phyloP scores from a whole-genome alignment of 176 grass and related monocot species.

The Phoenix dactylifera region DNA sequence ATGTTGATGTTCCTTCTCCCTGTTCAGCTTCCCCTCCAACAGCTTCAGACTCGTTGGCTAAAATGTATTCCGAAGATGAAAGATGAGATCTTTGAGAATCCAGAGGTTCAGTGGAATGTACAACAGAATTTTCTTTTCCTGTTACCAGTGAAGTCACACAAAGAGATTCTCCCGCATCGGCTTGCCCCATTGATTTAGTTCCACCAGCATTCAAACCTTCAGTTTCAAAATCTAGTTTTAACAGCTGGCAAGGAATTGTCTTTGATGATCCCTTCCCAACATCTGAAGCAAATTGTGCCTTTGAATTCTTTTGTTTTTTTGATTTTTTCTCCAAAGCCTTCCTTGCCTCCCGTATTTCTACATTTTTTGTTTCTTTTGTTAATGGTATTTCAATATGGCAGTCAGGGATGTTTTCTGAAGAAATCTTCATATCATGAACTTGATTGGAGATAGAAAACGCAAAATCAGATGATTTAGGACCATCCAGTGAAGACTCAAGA shows the following conservation, averaged over 20 bases:
- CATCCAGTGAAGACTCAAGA: slow-evolving; percentile 1
- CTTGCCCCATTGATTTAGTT: slow-evolving; percentile 36
- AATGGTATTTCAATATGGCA: slow-evolving; percentile 11
- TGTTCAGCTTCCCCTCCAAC: slow-evolving; percentile 30
- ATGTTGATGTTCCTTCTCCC: slow-evolving; percentile 25
- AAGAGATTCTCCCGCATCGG: slow-evolving; percentile 26
- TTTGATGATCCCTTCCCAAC: slow-evolving; percentile 46
- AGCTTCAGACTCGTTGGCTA: slow-evolving; percentile 36
- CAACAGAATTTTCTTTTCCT: slow-evolving; percentile 20
- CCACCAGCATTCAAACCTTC: slow-evolving; percentile 34
- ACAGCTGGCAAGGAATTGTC: slow-evolving; percentile 25
- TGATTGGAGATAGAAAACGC: slow-evolving; percentile 23
- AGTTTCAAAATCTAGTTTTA: slow-evolving; percentile 37
- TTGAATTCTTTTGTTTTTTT: slow-evolving; percentile 67
- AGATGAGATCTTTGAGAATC: slow-evolving; percentile 24
- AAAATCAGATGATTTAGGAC: slow-evolving; percentile 18
- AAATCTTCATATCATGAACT: slow-evolving; percentile 36
- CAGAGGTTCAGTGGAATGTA: neutral
- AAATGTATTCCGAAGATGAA: slow-evolving; percentile 18
- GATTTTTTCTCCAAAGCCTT: slow-evolving; percentile 80
- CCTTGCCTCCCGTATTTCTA: slow-evolving; percentile 48
- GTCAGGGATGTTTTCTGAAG: slow-evolving; percentile 20
- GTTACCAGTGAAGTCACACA: slow-evolving; percentile 28
- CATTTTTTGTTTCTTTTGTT: slow-evolving; percentile 29
- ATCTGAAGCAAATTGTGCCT: slow-evolving; percentile 41